Conservation (phyloP, 192 early-diverging fungal species). For the Backusella psychrophila region DNA sequence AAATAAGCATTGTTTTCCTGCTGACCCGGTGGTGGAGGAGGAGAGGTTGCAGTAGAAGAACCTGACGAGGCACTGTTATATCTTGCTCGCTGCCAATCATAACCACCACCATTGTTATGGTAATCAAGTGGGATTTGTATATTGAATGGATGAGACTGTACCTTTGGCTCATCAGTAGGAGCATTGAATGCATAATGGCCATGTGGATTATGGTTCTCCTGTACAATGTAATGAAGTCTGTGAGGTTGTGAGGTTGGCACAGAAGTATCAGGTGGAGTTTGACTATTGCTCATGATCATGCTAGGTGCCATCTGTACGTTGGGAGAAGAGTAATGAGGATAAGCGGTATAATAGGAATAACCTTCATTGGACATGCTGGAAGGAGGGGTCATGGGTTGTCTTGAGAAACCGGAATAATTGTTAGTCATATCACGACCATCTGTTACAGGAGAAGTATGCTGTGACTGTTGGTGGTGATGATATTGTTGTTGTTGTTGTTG, state of each 20-base stretch:
- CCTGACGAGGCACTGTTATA: conserved; percentile 9
- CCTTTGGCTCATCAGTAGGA: neutral
- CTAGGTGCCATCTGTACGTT: neutral
- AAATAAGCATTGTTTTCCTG: neutral
- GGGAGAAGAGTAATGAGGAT: neutral
- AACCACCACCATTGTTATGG: neutral
- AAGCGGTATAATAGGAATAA: conserved; percentile 1
- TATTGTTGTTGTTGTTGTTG: neutral
- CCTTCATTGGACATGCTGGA: neutral
- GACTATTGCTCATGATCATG: neutral
- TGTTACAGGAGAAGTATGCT: neutral
- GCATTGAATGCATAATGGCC: neutral
- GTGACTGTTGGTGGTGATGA: neutral
- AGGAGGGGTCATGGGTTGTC: conserved; percentile 5
- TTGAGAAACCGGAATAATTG: neutral
- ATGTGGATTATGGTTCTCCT: neutral
- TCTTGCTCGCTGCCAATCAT: conserved; percentile 13
- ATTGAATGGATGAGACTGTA: neutral
- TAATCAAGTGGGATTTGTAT: neutral
- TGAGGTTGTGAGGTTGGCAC: neutral
- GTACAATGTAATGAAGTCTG: neutral
- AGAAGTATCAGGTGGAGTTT: neutral
- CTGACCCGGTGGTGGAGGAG: neutral
- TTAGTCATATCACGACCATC: neutral
- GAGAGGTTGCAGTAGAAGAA: conserved; percentile 11